These are phyloP conservation scores for Coemansia sp. DNA, from an alignment of 371 early-diverging fungal species.

Conservation along the genomic window DNA sequence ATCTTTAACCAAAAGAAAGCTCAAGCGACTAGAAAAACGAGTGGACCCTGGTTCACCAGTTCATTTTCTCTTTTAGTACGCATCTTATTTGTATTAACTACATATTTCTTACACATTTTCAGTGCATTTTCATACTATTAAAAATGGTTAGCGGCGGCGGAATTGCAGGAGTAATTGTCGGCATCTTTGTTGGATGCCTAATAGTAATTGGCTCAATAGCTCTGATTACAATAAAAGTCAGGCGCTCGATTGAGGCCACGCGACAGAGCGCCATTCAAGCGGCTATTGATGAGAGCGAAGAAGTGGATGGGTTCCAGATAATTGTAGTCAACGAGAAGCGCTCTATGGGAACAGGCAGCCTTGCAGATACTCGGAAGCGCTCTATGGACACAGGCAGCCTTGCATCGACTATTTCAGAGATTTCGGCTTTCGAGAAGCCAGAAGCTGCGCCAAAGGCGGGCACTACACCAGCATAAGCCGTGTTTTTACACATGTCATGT, in stretches of 20 bases:
- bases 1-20: not conserved
- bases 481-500: not conserved
- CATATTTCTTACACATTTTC: not conserved
- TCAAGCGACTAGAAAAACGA: not conserved
- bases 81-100: not conserved
- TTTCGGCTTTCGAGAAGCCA: not conserved
- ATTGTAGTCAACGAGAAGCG: not conserved
- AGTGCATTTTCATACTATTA: not conserved
- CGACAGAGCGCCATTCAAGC: conserved; percentile 1
- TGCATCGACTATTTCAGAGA: not conserved
- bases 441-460: not conserved
- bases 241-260: not conserved
- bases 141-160: conserved; percentile 1
- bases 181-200: not conserved
- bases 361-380: not conserved
- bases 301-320: conserved; percentile 4
- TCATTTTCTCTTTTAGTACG: not conserved
- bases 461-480: not conserved
- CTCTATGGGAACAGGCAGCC: not conserved
- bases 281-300: conserved; percentile 3
- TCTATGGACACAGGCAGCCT: not conserved
- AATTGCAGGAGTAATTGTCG: not conserved
- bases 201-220: not conserved
- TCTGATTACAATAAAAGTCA: not conserved
- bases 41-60: not conserved